Evolutionary conservation across 2,329 filamentous ascomycete genomes (phyloP), one percentile per base, ranked within the genome.

Genomic region (Botrytis pseudocinerea): DNA sequence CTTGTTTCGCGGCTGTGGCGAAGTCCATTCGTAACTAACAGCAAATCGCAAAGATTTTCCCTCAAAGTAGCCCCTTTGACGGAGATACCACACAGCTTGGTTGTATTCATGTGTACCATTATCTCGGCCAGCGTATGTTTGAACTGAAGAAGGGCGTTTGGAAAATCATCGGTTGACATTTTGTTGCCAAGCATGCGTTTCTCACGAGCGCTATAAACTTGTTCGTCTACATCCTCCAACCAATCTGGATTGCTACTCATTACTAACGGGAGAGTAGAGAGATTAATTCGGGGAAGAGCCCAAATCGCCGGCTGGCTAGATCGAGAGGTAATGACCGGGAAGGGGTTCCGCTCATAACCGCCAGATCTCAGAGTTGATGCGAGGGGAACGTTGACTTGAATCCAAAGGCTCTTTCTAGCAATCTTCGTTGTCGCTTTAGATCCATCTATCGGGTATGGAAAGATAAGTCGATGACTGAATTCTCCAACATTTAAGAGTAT

Each of bases 331-430:
- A 44, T 44, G 8, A 69, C 16, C 25, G 66, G 28, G 16, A 69
- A 69, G 16, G 51, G 51, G 60, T 61, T 61, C 12, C 16, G n/a
- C 9, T 72, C 70, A 28, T 72, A 72, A 20, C 70, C 62, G 25
- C 70, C 46, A 38, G 62, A 18, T 25, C n/a, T 44, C 22, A 69
- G 25, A 44, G 48, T 28, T 32, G 38, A 32, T 32, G 48, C 62
- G 18, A 66, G 20, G 25, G 69, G 69, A 16, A 65, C 69, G 28
- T 40, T 65, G 44, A 71, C 57, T 65, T 71, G 28, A 40, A 71
- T 71, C 69, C 69, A 65, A 22, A 35, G 69, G 25, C 59, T 71
- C 32, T 71, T 71, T 54, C 57, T 28, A 7, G 69, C 69, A 54
- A 51, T 71, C 22, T 28, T 61, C 4, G 44, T 51, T 22, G n/a